Conservation (phyloP, 257 asterid genomes). For the Sherardia arvensis region DNA sequence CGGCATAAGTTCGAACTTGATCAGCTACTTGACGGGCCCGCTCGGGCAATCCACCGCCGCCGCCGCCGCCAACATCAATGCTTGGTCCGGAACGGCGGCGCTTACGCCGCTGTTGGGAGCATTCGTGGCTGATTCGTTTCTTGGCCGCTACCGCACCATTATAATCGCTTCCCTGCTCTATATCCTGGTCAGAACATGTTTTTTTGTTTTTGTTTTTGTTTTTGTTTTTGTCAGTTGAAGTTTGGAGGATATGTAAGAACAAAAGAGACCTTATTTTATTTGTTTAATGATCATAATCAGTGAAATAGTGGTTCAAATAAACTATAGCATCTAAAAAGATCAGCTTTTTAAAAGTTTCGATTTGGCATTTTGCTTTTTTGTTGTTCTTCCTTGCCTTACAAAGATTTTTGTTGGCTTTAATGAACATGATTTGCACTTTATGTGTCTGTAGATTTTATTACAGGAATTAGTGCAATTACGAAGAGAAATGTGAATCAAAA, state of each 20-base stretch:
- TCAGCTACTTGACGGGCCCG: constrained; percentile 7
- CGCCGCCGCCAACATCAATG: constrained; percentile 1
- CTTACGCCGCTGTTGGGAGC: constrained; percentile 8
- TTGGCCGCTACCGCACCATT: constrained; percentile 11
- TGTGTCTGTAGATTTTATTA: not conserved
- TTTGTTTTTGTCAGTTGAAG: no score
- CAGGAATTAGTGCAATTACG: not conserved
- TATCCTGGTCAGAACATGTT: not conserved
- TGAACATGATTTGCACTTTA: no score
- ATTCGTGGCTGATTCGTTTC: not conserved
- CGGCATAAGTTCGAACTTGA: constrained; percentile 9
- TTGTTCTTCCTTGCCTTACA: not conserved
- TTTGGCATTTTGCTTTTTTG: no score
- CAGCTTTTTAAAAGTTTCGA: not conserved
- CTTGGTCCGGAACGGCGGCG: constrained; percentile 3
- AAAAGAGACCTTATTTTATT: not conserved
- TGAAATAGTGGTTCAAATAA: no score
- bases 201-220: no score
- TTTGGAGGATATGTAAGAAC: not conserved
- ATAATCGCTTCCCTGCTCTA: constrained; percentile 2
- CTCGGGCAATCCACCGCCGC: constrained; percentile 5
- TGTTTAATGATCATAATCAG: not conserved
- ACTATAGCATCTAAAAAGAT: no score
- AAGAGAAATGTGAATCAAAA: not conserved
- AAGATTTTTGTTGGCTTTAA: no score